Conservation (phyloP, 2,329 filamentous ascomycete genomes). For the Colletotrichum spaethianum region DNA sequence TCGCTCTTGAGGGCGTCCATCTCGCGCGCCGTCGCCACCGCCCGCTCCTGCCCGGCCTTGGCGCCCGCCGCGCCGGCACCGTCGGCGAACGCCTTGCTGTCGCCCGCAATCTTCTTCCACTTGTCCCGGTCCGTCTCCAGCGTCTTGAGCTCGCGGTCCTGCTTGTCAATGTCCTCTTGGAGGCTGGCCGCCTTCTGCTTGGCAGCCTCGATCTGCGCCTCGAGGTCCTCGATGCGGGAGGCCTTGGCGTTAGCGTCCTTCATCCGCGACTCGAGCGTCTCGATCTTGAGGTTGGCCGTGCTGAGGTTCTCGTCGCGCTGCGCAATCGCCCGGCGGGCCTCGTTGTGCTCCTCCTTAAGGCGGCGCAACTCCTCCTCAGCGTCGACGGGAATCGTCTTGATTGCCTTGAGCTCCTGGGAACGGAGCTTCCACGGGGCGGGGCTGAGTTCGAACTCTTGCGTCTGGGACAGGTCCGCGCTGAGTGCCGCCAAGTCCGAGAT, state of each 20-base stretch:
- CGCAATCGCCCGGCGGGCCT: constrained; percentile 79
- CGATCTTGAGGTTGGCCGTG: constrained; percentile 91
- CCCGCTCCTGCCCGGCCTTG: constrained; percentile 74
- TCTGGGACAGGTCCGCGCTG: constrained; percentile 78
- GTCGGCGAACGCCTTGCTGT: constrained; percentile 69
- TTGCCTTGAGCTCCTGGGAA: constrained; percentile 84
- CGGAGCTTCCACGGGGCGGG: constrained; percentile 87
- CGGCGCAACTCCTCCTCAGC: constrained; percentile 87
- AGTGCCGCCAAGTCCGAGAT: constrained; percentile 80
- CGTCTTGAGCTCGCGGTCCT: constrained; percentile 75
- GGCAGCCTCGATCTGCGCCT: constrained; percentile 69
- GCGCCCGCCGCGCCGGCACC: constrained; percentile 62
- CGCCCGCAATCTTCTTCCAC: constrained; percentile 79
- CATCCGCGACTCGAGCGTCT: constrained; percentile 91
- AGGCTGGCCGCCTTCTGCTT: constrained; percentile 66
- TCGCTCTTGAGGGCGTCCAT: constrained; percentile 81
- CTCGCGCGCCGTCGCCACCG: constrained; percentile 79
- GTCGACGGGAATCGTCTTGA: constrained; percentile 85
- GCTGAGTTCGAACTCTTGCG: constrained; percentile 83
- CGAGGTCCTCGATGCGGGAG: constrained; percentile 76
- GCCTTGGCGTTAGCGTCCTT: constrained; percentile 86
- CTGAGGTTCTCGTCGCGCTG: constrained; percentile 87
- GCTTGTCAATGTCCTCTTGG: constrained; percentile 75
- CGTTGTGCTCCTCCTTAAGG: constrained; percentile 84
- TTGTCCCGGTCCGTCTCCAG: constrained; percentile 78